Evolutionary conservation across 73 alveolate genomes (phyloP).

Genomic region (Halteria grandinella): DNA sequence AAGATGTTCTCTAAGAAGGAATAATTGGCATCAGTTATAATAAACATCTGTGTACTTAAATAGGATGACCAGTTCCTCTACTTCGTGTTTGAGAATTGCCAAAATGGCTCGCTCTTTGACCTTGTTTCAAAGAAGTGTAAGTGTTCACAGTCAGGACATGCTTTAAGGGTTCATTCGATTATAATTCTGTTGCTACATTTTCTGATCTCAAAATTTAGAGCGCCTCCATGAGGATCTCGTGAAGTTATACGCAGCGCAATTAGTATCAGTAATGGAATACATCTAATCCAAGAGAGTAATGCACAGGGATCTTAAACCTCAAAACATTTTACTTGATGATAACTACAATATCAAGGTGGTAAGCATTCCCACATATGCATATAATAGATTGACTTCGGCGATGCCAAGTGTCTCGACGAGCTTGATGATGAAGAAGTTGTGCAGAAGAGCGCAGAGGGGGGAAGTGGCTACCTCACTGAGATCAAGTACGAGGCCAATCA

Average conservation of each 20-base stretch:
- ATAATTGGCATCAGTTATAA: no score
- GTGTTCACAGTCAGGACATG: no score
- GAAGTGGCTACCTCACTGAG: not conserved
- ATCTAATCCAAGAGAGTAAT: constrained; percentile 77
- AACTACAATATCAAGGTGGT: constrained; percentile 79
- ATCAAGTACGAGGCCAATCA: not conserved
- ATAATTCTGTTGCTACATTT: not conserved
- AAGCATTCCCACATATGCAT: not conserved
- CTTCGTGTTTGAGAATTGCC: constrained; percentile 44
- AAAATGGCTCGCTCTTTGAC: constrained; percentile 27
- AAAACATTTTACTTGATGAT: constrained; percentile 85
- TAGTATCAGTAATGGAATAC: constrained; percentile 77
- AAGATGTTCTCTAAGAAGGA: not conserved
- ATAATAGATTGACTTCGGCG: constrained; percentile 71
- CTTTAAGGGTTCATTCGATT: no score
- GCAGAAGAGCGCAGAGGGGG: not conserved
- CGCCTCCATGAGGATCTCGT: constrained; percentile 65
- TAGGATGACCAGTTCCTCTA: constrained; percentile 48
- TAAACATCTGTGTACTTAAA: not conserved
- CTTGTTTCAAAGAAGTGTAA: constrained; percentile 24
- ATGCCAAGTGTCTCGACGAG: constrained; percentile 44
- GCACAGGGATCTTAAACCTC: constrained; percentile 93
- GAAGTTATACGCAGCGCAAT: constrained; percentile 80
- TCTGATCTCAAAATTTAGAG: not conserved
- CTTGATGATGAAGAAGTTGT: not conserved